Evolutionary conservation across 768 basidiomycete species (phyloP).

Genomic region (Gyrodon lividus): DNA sequence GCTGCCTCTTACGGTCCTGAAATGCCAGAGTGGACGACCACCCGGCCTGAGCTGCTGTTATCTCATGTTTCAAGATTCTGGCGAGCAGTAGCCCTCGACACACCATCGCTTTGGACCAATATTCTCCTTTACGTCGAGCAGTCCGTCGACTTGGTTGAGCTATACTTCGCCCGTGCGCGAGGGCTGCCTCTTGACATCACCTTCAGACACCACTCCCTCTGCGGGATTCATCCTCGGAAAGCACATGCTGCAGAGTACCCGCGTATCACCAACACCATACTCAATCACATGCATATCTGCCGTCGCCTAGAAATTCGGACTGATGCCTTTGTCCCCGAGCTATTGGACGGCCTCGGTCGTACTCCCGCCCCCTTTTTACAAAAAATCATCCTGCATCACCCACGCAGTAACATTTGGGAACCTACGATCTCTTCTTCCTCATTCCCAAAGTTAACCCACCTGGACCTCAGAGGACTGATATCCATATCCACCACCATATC

Average conservation of each 20-base stretch:
- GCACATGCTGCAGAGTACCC: constrained; percentile 19
- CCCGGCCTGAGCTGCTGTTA: constrained; percentile 33
- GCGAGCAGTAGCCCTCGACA: constrained; percentile 38
- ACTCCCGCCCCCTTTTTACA: constrained; percentile 25
- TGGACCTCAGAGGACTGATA: constrained; percentile 23
- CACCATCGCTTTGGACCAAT: constrained; percentile 41
- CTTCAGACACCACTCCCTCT: constrained; percentile 24
- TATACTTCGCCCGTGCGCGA: constrained; percentile 27
- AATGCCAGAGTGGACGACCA: constrained; percentile 8
- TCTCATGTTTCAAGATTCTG: constrained; percentile 44
- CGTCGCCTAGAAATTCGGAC: constrained; percentile 26
- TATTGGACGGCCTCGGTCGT: constrained; percentile 22
- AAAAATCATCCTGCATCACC: constrained; percentile 26
- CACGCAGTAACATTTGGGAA: constrained; percentile 8
- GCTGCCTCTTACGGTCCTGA: constrained; percentile 1
- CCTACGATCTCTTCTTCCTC: constrained; percentile 16
- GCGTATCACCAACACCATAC: constrained; percentile 25
- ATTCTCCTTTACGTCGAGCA: constrained; percentile 27
- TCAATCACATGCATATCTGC: constrained; percentile 26
- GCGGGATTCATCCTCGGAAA: constrained; percentile 19
- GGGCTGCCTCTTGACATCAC: constrained; percentile 22
- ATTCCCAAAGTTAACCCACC: constrained; percentile 20
- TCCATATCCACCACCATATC: constrained; percentile 18
- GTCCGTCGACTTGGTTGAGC: constrained; percentile 23
- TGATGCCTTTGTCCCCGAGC: constrained; percentile 22